A percentile compares a stretch with the other conserved stretches of the same genome.
Evolutionary conservation across 2,329 filamentous ascomycete species (phyloP).

Genomic region (Hymenoscyphus fraxineus): DNA sequence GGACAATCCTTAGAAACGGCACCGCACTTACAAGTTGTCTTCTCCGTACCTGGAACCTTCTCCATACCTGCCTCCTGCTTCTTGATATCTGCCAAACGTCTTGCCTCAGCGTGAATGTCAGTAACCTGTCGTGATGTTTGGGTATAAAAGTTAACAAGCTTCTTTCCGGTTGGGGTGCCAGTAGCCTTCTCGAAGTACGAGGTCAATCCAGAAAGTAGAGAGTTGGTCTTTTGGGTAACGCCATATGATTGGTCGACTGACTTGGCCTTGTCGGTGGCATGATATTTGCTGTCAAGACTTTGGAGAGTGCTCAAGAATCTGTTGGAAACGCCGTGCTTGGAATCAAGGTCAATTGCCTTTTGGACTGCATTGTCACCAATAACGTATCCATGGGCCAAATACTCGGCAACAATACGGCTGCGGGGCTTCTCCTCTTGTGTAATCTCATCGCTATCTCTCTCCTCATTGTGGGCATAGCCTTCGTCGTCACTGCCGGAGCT

Average conservation of each 20-base stretch:
- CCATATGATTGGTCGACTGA: conserved; percentile 82
- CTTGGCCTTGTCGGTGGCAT: conserved; percentile 82
- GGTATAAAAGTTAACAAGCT: conserved; percentile 82
- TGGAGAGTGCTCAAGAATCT: conserved; percentile 75
- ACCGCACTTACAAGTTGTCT: conserved; percentile 46
- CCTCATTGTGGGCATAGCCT: conserved; percentile 50
- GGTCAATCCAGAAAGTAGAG: conserved; percentile 61
- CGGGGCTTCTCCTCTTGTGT: conserved; percentile 96
- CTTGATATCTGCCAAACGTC: conserved; percentile 85
- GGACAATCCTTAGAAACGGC: conserved; percentile 41
- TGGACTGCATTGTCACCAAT: conserved; percentile 70
- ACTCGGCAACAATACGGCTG: conserved; percentile 89
- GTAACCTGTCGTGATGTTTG: conserved; percentile 82
- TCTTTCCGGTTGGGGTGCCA: conserved; percentile 82
- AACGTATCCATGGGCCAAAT: conserved; percentile 88
- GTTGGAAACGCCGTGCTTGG: conserved; percentile 79
- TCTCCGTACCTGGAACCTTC: conserved; percentile 36
- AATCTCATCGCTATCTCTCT: conserved; percentile 64
- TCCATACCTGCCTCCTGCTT: conserved; percentile 53
- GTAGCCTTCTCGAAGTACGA: conserved; percentile 95
- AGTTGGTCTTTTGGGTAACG: conserved; percentile 68
- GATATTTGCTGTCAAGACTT: conserved; percentile 78
- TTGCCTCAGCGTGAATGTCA: conserved; percentile 90
- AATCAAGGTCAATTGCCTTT: conserved; percentile 80
- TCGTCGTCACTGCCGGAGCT: conserved; percentile 59